Conservation (phyloP, 2,329 filamentous ascomycete genomes). For the Aspergillus pseudotamarii region DNA sequence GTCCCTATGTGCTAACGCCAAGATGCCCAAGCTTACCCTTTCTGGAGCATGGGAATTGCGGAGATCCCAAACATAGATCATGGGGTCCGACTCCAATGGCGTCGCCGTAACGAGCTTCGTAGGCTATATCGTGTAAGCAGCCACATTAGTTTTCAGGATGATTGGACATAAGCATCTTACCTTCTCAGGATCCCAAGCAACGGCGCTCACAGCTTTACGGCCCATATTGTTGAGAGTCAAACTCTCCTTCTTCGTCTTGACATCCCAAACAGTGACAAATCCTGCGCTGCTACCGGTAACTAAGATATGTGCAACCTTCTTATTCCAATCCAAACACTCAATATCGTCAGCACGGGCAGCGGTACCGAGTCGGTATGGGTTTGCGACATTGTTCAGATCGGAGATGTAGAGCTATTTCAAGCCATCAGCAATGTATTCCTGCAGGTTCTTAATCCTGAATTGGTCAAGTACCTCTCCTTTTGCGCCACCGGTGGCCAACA, state of each 20-base stretch:
- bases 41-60: conserved; percentile 96
- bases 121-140: conserved; percentile 49
- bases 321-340: conserved; percentile 97
- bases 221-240: conserved; percentile 87
- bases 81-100: conserved; percentile 81
- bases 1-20: not conserved
- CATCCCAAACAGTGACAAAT: conserved; percentile 97
- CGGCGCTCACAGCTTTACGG: conserved; percentile 89
- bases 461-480: conserved; percentile 71
- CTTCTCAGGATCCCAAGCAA: conserved; percentile 96
- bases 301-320: conserved; percentile 93
- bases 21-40: conserved; percentile 40
- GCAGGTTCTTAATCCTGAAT: not conserved
- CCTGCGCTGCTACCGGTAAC: conserved; percentile 91
- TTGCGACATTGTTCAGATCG: conserved; percentile 86
- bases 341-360: conserved; percentile 92
- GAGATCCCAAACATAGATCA: conserved; percentile 92
- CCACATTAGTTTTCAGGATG: conserved; percentile 1
- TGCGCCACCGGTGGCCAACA: conserved; percentile 87
- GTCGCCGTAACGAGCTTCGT: conserved; percentile 94
- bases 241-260: conserved; percentile 97
- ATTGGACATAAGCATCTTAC: conserved; percentile 36
- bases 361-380: conserved; percentile 82
- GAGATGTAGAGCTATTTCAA: conserved; percentile 74
- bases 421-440: conserved; percentile 8